phyloP scores from a whole-genome alignment of 2,329 filamentous ascomycete species.

The Cladosporium cucumerinum region DNA sequence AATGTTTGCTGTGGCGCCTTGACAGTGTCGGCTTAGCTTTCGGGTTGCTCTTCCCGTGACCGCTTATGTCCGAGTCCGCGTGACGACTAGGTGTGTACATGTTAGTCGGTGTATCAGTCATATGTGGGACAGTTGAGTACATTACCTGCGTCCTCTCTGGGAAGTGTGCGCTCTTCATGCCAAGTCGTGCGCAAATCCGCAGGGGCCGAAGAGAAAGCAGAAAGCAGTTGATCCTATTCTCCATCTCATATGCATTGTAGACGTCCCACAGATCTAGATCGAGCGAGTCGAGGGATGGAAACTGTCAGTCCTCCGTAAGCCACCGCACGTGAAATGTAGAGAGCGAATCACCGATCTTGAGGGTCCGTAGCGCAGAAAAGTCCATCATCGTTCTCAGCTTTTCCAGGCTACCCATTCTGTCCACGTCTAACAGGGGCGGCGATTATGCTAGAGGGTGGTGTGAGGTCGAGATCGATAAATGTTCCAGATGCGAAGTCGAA shows the following conservation, averaged over 20 bases:
- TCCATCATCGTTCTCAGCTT: not conserved
- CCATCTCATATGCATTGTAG: not conserved
- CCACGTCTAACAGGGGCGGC: not conserved
- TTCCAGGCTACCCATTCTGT: not conserved
- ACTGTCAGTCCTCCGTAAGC: not conserved
- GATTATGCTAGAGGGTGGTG: not conserved
- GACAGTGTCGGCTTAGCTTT: too few species aligned
- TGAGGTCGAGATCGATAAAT: not conserved
- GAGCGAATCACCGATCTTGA: not conserved
- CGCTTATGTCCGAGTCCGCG: too few species aligned
- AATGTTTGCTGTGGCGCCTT: too few species aligned
- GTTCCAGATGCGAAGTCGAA: not conserved
- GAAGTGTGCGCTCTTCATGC: too few species aligned
- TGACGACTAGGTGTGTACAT: too few species aligned
- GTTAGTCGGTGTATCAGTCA: too few species aligned
- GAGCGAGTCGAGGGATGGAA: not conserved
- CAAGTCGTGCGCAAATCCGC: not conserved
- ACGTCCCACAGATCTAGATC: not conserved
- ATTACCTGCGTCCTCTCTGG: too few species aligned
- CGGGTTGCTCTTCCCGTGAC: too few species aligned
- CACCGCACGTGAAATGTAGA: not conserved
- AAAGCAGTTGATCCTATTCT: not conserved
- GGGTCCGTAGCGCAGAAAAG: not conserved
- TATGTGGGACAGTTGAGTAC: too few species aligned
- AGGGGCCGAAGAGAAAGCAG: not conserved